Evolutionary conservation across 345 rosid genomes (phyloP).

Genomic region (Acer saccharum): DNA sequence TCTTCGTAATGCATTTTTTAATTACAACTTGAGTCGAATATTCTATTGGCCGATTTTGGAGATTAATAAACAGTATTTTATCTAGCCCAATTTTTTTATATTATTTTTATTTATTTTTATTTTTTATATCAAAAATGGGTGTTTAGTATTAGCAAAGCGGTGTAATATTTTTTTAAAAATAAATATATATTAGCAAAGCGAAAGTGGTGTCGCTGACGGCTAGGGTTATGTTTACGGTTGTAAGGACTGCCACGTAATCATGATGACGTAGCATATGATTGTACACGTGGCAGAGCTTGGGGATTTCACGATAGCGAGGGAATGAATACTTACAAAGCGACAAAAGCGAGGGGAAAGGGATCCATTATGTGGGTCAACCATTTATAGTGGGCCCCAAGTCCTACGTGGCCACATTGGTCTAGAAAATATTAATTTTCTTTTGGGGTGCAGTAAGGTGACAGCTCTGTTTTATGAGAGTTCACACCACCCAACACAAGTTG

Average conservation of each 20-base stretch:
- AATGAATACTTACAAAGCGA: conserved; percentile 23
- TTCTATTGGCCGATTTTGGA: background rate
- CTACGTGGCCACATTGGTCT: conserved; percentile 56
- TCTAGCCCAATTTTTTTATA: too few relatives aligned
- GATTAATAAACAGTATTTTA: too few relatives aligned
- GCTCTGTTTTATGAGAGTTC: background rate
- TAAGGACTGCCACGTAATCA: conserved; percentile 25
- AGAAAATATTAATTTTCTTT: conserved; percentile 13
- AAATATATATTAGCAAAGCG: background rate
- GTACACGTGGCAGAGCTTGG: conserved; percentile 30
- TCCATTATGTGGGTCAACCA: conserved; percentile 49
- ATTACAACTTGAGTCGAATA: background rate
- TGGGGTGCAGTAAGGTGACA: conserved; percentile 17
- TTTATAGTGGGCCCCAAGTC: conserved; percentile 32
- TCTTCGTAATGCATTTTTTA: background rate
- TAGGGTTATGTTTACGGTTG: conserved; percentile 35
- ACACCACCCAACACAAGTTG: conserved; percentile 23
- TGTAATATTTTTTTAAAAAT: too few relatives aligned
- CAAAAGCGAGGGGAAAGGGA: conserved; percentile 25
- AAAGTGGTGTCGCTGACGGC: conserved; percentile 33
- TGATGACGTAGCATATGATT: conserved; percentile 11
- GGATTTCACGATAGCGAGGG: conserved; percentile 26
- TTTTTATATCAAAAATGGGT: too few relatives aligned
- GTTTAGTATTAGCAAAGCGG: too few relatives aligned
- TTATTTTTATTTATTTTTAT: too few relatives aligned